These are phyloP conservation scores for Vitis cinerea DNA, from an alignment of 164 flowering plant genomes.

Conservation along the genomic window DNA sequence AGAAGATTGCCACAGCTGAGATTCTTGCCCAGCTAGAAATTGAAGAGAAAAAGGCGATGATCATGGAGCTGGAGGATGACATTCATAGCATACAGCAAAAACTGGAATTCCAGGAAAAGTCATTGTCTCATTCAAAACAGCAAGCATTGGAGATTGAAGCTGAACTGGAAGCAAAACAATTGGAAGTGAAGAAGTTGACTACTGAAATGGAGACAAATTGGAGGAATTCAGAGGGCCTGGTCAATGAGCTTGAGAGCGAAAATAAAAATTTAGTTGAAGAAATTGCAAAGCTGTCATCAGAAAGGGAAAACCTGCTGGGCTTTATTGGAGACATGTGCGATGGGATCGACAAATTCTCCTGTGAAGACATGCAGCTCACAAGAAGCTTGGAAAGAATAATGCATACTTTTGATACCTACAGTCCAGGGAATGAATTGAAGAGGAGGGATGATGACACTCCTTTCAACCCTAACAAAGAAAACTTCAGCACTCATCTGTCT, in stretches of 20 bases:
- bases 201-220: constrained; percentile 18
- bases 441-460: constrained; percentile 5
- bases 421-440: constrained; percentile 3
- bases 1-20: constrained; percentile 31
- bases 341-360: constrained; percentile 21
- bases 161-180: constrained; percentile 23
- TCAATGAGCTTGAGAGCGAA: constrained; percentile 34
- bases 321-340: constrained; percentile 21
- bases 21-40: constrained; percentile 37
- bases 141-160: constrained; percentile 25
- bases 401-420: constrained; percentile 14
- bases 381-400: constrained; percentile 31
- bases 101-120: constrained; percentile 26
- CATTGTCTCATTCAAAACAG: constrained; percentile 14
- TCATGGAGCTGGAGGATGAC: constrained; percentile 44
- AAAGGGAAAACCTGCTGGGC: constrained; percentile 31
- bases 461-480: constrained; percentile 30
- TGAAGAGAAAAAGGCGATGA: constrained; percentile 44
- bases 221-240: constrained; percentile 19
- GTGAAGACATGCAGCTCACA: constrained; percentile 40
- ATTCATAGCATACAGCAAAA: constrained; percentile 21
- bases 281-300: constrained; percentile 19
- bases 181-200: constrained; percentile 24
- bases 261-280: constrained; percentile 19
- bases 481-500: constrained; percentile 14